Evolutionary conservation across 495 filamentous ascomycete genomes (phyloP).

Genomic region (Penicillium paradoxum): DNA sequence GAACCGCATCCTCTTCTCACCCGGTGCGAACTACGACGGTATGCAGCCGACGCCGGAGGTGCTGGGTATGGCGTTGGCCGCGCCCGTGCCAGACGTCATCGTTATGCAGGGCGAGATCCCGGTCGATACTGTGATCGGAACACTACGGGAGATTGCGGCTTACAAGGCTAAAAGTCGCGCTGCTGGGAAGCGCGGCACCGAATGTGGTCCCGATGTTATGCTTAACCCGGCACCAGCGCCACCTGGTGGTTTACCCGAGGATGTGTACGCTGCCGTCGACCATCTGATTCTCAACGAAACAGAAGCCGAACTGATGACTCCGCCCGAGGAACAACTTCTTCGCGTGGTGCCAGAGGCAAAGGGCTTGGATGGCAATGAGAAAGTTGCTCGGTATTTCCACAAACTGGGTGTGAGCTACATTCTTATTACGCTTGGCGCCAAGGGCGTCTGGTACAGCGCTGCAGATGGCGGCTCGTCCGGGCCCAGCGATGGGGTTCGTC

Average conservation of each 20-base stretch:
- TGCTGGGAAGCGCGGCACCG: conserved; percentile 42
- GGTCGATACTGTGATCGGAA: conserved; percentile 60
- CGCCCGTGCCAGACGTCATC: conserved; percentile 56
- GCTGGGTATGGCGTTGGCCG: conserved; percentile 32
- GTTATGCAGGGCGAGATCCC: conserved; percentile 91
- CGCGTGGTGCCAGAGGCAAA: conserved; percentile 34
- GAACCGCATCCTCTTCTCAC: conserved; percentile 79
- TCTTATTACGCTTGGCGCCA: conserved; percentile 75
- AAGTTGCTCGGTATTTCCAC: conserved; percentile 57
- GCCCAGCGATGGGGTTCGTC: conserved; percentile 27
- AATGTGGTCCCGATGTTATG: conserved; percentile 51
- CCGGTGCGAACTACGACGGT: conserved; percentile 69
- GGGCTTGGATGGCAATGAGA: conserved; percentile 44
- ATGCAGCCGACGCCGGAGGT: conserved; percentile 39
- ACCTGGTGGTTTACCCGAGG: conserved; percentile 54
- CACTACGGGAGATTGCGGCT: conserved; percentile 42
- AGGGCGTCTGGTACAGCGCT: conserved; percentile 62
- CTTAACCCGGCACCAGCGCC: conserved; percentile 85
- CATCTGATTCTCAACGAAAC: conserved; percentile 90
- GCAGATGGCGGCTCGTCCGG: conserved; percentile 37
- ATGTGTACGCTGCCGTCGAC: conserved; percentile 62
- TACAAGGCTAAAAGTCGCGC: conserved; percentile 42
- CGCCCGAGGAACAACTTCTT: conserved; percentile 30
- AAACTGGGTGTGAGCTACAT: conserved; percentile 65
- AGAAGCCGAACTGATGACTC: conserved; percentile 70